phyloP scores from a whole-genome alignment of 116 monocot genomes.

The Posidonia oceanica region DNA sequence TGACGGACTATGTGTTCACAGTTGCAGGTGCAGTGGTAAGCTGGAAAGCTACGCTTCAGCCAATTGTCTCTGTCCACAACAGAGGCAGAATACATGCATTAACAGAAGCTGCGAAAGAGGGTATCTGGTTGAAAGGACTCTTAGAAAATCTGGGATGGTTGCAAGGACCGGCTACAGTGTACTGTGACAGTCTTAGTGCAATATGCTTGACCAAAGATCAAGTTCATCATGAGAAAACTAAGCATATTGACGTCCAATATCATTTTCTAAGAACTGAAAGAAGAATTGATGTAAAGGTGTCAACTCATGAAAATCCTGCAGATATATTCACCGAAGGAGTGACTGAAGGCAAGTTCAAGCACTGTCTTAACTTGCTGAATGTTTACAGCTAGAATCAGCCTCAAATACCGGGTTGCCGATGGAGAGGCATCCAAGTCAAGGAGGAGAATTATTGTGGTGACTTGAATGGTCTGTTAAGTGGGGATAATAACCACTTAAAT shows the following conservation, averaged over 20 bases:
- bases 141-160: not conserved
- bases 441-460: too few species aligned
- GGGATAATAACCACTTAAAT: too few species aligned
- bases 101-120: not conserved
- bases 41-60: not conserved
- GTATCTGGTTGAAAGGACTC: not conserved
- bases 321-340: too few species aligned
- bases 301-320: too few species aligned
- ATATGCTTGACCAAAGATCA: not conserved
- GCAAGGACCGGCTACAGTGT: not conserved
- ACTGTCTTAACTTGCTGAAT: too few species aligned
- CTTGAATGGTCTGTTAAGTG: too few species aligned
- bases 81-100: not conserved
- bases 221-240: not conserved
- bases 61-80: not conserved
- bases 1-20: not conserved
- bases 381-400: too few species aligned
- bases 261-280: not conserved
- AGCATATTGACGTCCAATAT: conserved; percentile 1
- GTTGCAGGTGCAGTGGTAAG: too few species aligned
- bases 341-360: too few species aligned
- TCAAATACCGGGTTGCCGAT: too few species aligned
- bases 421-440: too few species aligned
- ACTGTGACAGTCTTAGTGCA: not conserved
- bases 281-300: not conserved